A percentile compares a stretch with the other conserved stretches of the same genome.
These are phyloP conservation scores for Lactarius indigo DNA, from an alignment of 768 basidiomycete species.

Conservation along the genomic window DNA sequence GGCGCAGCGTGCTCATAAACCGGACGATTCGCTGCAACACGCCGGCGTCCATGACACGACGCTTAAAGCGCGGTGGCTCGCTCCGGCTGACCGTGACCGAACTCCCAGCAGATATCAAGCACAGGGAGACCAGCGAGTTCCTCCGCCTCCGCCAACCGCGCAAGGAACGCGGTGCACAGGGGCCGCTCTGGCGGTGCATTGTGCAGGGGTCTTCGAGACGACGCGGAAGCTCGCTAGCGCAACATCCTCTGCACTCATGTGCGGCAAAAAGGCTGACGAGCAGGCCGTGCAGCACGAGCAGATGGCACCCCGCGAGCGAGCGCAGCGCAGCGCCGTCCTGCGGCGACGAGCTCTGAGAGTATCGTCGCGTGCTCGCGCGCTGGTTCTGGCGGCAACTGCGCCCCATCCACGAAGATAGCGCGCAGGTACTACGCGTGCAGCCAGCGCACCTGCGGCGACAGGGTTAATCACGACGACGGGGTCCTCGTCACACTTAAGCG, in stretches of 20 bases:
- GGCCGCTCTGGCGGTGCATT: background rate
- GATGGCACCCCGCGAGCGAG: constrained; percentile 1
- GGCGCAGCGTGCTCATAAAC: constrained; percentile 14
- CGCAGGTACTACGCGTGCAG: constrained; percentile 7
- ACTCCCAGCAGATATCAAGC: background rate
- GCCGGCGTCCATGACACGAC: background rate
- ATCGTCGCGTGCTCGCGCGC: background rate
- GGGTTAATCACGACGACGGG: constrained; percentile 5
- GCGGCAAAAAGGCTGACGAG: background rate
- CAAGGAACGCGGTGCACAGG: background rate
- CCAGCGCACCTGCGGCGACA: background rate
- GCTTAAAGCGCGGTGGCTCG: constrained; percentile 1
- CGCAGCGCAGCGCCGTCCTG: background rate
- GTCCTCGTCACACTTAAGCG: constrained; percentile 9
- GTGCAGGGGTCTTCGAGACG: background rate
- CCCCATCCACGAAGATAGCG: background rate
- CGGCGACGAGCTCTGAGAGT: constrained; percentile 1
- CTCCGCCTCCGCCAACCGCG: background rate
- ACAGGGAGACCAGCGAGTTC: background rate
- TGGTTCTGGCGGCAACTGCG: background rate
- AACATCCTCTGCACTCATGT: background rate
- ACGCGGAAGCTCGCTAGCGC: constrained; percentile 9
- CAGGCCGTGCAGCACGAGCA: constrained; percentile 5
- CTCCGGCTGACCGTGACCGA: background rate
- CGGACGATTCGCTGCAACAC: background rate